These are phyloP conservation scores for Fusarium sp. DNA, from an alignment of 2,329 filamentous ascomycete species.

Conservation along the genomic window DNA sequence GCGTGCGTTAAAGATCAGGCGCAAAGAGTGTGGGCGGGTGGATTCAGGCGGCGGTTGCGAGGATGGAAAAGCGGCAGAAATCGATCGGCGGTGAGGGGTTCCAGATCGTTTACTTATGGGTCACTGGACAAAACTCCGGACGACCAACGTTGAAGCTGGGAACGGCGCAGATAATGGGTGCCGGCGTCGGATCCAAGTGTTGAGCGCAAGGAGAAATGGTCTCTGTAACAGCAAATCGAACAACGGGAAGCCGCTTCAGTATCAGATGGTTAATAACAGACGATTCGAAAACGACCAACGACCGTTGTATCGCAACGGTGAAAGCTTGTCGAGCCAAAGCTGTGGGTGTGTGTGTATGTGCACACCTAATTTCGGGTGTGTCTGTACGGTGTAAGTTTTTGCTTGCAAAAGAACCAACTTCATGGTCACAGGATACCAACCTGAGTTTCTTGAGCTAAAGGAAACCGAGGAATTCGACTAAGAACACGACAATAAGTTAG, in stretches of 20 bases:
- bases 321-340: constrained; percentile 32
- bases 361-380: constrained; percentile 28
- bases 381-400: constrained; percentile 19
- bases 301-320: constrained; percentile 38
- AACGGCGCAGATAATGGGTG: constrained; percentile 26
- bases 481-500: constrained; percentile 39
- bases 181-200: constrained; percentile 23
- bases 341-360: constrained; percentile 33
- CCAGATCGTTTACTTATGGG: constrained; percentile 48
- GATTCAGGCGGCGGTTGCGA: constrained; percentile 43
- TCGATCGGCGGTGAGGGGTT: constrained; percentile 51
- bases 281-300: constrained; percentile 22
- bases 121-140: constrained; percentile 36
- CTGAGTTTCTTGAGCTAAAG: constrained; percentile 17
- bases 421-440: constrained; percentile 36
- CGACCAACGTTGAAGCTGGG: constrained; percentile 37
- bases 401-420: constrained; percentile 24
- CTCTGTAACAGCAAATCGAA: constrained; percentile 6
- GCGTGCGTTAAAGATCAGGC: constrained; percentile 48
- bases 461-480: constrained; percentile 30
- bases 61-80: constrained; percentile 48
- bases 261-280: neutral
- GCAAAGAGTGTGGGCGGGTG: constrained; percentile 47
- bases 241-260: neutral
- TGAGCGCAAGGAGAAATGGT: constrained; percentile 9